These are phyloP conservation scores for Sarocladiaceae sp. DNA, from an alignment of 2,329 filamentous ascomycete genomes.

Conservation along the genomic window DNA sequence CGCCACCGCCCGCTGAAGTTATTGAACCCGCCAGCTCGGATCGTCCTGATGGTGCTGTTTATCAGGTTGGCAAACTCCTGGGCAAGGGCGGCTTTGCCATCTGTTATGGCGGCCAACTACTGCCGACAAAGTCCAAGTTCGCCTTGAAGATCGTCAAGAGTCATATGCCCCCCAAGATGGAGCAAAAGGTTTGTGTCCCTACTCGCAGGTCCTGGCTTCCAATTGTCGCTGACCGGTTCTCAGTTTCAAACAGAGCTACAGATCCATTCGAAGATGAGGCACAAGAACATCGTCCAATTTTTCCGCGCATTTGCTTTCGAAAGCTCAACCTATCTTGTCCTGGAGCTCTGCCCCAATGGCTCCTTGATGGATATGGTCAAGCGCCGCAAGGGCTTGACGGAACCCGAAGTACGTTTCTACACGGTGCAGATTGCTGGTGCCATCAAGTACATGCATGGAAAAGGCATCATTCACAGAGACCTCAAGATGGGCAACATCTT, in stretches of 20 bases:
- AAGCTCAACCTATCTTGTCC: constrained; percentile 83
- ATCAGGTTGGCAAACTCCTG: constrained; percentile 66
- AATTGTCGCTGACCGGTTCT: background rate
- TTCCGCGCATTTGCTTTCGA: constrained; percentile 88
- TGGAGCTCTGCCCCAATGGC: constrained; percentile 92
- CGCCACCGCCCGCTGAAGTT: constrained; percentile 55
- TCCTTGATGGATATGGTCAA: constrained; percentile 98
- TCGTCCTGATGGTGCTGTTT: constrained; percentile 62
- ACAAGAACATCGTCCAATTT: constrained; percentile 94
- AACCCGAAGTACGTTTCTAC: constrained; percentile 91
- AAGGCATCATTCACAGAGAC: constrained; percentile 94
- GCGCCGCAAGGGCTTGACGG: constrained; percentile 79
- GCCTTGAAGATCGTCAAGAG: constrained; percentile 81
- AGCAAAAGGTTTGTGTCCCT: constrained; percentile 60
- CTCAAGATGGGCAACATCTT: constrained; percentile 98
- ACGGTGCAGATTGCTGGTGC: constrained; percentile 92
- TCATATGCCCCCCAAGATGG: constrained; percentile 75
- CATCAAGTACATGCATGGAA: constrained; percentile 94
- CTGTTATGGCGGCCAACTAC: constrained; percentile 66
- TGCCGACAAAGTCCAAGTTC: constrained; percentile 60
- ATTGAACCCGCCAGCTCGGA: constrained; percentile 60
- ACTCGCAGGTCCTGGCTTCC: background rate
- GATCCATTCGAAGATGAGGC: constrained; percentile 96
- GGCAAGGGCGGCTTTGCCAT: constrained; percentile 81
- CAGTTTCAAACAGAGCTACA: constrained; percentile 80